Base-by-base conservation (phyloP, 2,329 filamentous ascomycete species). In the Penicillium digitatum region DNA sequence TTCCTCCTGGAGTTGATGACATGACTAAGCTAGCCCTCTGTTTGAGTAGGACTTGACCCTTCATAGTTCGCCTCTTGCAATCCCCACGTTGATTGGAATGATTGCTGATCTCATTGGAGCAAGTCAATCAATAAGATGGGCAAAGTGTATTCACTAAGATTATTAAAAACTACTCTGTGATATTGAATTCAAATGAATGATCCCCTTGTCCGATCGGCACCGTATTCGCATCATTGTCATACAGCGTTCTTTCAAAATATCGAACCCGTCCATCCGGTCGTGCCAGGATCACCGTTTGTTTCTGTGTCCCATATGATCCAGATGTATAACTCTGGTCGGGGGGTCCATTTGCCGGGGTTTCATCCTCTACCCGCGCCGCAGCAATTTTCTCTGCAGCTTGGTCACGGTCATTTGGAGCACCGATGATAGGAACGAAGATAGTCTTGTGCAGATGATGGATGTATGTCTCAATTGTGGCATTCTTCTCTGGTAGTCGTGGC, bases 161-260 rank as follows among this genome's bases (percentile, higher is more conserved):
- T n/a, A 49, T 42, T 8, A 5, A 1, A 32, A 32, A 29, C 35
- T 48, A 49, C 12, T n/a, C 12, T 16, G 22, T 43, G 26, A 68
- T 62, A 18, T 62, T 49, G 57, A 74, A 74, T 32, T 74, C 72
- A 59, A 71, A 74, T n/a, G 61, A 64, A 53, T 69, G 64, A 62
- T 85, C 81, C 1, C 78, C 76, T 54, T 79, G 63, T 1, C 75
- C 77, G 20, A 70, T 65, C 3, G 74, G 71, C 11, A 83, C 70
- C 3, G 77, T 71, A 34, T 74, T 73, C 3, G 78, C 82, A 43
- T 81, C 67, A 12, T 76, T 71, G 62, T 85, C 82, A 63, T 79
- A 85, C 20, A 87, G 66, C 18, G 83, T 86, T 53, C 84, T 74
- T 68, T 87, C 85, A 32, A 86, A 76, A 62, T 82, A 87, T n/a